Conservation (phyloP, 352 stramenopile species). For the Phytophthora melonis region DNA sequence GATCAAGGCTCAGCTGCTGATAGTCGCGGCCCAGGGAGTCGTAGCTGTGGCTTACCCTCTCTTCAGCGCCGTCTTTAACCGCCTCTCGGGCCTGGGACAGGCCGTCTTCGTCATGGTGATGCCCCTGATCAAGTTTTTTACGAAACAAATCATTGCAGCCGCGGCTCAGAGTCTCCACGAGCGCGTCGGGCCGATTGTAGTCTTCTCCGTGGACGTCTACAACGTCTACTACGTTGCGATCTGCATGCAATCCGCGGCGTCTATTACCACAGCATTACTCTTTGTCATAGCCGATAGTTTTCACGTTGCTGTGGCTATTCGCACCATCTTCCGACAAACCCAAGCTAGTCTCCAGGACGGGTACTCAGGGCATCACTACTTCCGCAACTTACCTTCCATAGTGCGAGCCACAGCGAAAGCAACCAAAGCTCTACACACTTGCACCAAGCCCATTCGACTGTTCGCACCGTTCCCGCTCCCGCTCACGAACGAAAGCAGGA, state of each 20-base stretch:
- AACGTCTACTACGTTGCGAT: constrained; percentile 17
- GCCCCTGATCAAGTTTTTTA: constrained; percentile 11
- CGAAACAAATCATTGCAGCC: constrained; percentile 3
- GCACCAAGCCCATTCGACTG: background rate
- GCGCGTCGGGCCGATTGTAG: background rate
- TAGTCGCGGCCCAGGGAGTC: constrained; percentile 3
- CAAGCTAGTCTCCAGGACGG: background rate
- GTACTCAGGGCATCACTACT: background rate
- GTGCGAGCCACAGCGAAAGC: background rate
- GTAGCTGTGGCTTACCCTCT: constrained; percentile 21
- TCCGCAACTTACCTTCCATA: background rate
- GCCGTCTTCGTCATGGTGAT: constrained; percentile 13
- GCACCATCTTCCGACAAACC: constrained; percentile 2
- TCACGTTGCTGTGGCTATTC: constrained; percentile 3
- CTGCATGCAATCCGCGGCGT: constrained; percentile 6
- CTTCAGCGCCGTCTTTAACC: constrained; percentile 23
- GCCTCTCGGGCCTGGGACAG: background rate
- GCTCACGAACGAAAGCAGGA: background rate
- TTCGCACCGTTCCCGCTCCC: constrained; percentile 8
- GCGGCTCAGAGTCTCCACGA: constrained; percentile 7
- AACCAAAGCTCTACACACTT: background rate
- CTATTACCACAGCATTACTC: background rate
- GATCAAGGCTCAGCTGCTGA: constrained; percentile 8
- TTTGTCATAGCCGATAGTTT: constrained; percentile 3
- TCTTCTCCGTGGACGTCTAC: constrained; percentile 10